Evolutionary conservation across 306 rosid genomes (phyloP), one percentile per base, ranked within the genome.

Genomic region (Spatholobus suberectus): DNA sequence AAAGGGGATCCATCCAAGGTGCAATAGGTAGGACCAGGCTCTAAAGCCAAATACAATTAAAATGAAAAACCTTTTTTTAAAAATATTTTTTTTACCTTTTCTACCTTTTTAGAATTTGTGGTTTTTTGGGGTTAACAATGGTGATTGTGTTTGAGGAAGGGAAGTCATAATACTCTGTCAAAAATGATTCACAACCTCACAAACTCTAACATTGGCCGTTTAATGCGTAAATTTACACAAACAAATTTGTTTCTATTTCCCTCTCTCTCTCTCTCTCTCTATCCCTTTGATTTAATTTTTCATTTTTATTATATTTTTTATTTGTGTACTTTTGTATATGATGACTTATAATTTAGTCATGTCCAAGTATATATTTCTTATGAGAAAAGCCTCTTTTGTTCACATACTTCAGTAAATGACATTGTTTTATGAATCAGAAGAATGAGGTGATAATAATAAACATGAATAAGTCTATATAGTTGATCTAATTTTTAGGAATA

Each of bases 1-100:
- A 80, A 85, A 83, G 85, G 86, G 90, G 86, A 78, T 82, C 87
- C 92, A 86, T 82, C 73, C 73, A 82, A 85, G 82, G 90, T 52
- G 73, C 88, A 43, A 83, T 63, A 57, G 83, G 87, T 68, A 49
- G 54, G 79, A 74, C 78, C 73, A 61, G 82, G 81, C 82, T 83
- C 81, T 15, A 73, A 85, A 70, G 66, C 74, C 49, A 67, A 76
- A 65, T 44, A 32, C 66, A 20, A 69, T 27, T 54, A 47, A 24
- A 73, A 61, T 15, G 8, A 4, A 49, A 66, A 21, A 23, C 3
- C 8, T 0, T 70, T 54, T 11, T 46, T 8, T 20, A 2, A 47
- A 6, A 63, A 14, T 2, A 4, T 8, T 4, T 1, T 47, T 65
- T 55, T 40, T 29, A 13, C 8, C 0, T 68, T 41, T 5, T 65